phyloP scores from a whole-genome alignment of 2,329 filamentous ascomycete genomes.

The Esteya vermicola region DNA sequence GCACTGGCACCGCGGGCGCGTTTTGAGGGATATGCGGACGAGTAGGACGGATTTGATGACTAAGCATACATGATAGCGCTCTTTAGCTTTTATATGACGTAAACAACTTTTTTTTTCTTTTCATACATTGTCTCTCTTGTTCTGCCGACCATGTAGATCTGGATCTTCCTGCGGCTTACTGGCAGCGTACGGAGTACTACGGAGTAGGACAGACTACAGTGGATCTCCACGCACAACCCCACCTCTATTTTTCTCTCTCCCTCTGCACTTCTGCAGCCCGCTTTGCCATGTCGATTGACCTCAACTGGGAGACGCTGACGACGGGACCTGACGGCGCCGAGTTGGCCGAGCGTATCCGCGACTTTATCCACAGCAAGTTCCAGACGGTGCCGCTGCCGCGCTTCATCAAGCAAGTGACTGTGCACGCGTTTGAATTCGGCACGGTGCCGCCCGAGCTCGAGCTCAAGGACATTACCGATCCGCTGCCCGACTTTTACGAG shows the following conservation, averaged over 20 bases:
- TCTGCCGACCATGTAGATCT: too few species aligned
- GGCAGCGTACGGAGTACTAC: too few species aligned
- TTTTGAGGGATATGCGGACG: conserved; percentile 6
- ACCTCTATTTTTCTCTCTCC: not conserved
- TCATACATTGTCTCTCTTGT: too few species aligned
- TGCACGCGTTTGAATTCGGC: conserved; percentile 90
- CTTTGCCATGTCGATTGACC: conserved; percentile 83
- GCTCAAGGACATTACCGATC: conserved; percentile 94
- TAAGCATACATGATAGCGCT: not conserved
- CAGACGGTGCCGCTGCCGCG: conserved; percentile 81
- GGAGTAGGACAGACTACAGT: too few species aligned
- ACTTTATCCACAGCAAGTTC: conserved; percentile 92
- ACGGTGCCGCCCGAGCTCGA: conserved; percentile 69
- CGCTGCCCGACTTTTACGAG: conserved; percentile 92
- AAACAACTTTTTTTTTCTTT: too few species aligned
- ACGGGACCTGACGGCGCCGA: conserved; percentile 74
- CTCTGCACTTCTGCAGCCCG: not conserved
- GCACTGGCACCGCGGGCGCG: conserved; percentile 8
- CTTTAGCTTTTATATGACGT: not conserved
- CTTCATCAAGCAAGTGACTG: conserved; percentile 92
- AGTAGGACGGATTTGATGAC: not conserved
- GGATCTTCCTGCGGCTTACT: too few species aligned
- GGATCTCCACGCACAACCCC: too few species aligned
- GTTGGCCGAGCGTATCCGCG: conserved; percentile 73
- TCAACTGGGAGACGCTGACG: conserved; percentile 91